Conservation (phyloP, 352 stramenopile species). For the Stephanocyclus meneghinianus region DNA sequence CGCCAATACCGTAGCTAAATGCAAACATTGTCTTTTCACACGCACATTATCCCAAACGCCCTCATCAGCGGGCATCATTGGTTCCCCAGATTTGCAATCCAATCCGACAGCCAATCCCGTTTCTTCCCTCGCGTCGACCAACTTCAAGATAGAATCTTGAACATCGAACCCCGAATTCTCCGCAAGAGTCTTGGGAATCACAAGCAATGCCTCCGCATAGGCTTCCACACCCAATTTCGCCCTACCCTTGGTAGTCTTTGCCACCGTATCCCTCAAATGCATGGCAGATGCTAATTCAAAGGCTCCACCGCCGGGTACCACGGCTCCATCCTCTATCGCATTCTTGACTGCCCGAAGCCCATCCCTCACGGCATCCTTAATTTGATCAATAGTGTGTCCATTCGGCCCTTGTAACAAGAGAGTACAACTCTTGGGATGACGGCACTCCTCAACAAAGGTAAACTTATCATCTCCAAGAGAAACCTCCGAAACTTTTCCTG, state of each 20-base stretch:
- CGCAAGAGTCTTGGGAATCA: slow-evolving; percentile 98
- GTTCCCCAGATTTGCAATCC: slow-evolving; percentile 93
- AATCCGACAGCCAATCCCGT: slow-evolving; percentile 90
- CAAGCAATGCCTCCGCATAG: slow-evolving; percentile 95
- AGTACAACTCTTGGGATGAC: slow-evolving; percentile 94
- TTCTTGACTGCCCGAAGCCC: slow-evolving; percentile 98
- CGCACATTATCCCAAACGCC: slow-evolving; percentile 98
- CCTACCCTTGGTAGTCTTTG: slow-evolving; percentile 92
- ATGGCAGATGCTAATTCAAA: slow-evolving; percentile 94
- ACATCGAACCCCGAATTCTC: slow-evolving; percentile 96
- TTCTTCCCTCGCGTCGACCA: slow-evolving; percentile 93
- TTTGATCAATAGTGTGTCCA: slow-evolving; percentile 97
- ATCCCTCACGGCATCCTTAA: slow-evolving; percentile 98
- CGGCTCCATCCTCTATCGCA: slow-evolving; percentile 93
- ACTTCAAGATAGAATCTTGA: slow-evolving; percentile 94
- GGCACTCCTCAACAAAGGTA: slow-evolving; percentile 99
- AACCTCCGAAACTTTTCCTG: slow-evolving; percentile 96
- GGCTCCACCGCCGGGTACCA: slow-evolving; percentile 94
- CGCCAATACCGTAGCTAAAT: slow-evolving; percentile 96
- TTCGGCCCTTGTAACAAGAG: slow-evolving; percentile 98
- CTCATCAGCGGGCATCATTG: slow-evolving; percentile 93
- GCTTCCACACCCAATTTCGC: slow-evolving; percentile 97
- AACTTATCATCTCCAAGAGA: slow-evolving; percentile 99
- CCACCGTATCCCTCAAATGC: slow-evolving; percentile 76
- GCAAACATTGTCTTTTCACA: slow-evolving; percentile 98